These are phyloP conservation scores for Ilyonectria robusta DNA, from an alignment of 2,329 filamentous ascomycete species.

Conservation along the genomic window DNA sequence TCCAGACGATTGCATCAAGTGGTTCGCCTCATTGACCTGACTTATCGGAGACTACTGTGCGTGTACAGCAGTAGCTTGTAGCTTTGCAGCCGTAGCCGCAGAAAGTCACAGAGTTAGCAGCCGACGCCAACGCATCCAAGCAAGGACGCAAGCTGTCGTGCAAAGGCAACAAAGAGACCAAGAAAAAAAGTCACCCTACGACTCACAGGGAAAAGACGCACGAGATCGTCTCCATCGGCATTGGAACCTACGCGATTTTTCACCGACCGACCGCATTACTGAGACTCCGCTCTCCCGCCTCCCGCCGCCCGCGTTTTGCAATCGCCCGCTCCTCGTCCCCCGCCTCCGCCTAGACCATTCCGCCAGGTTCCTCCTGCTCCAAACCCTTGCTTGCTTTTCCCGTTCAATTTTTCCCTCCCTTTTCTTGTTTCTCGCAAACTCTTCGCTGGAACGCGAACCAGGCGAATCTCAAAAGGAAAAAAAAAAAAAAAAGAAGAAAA, in stretches of 20 bases:
- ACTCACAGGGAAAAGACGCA: slow-evolving; percentile 11
- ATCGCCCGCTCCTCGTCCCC: slow-evolving; percentile 21
- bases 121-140: slow-evolving; percentile 21
- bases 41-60: slow-evolving; percentile 25
- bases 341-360: slow-evolving; percentile 34
- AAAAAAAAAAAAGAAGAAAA: slow-evolving; percentile 7
- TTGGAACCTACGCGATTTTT: slow-evolving; percentile 24
- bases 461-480: slow-evolving; percentile 18
- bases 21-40: slow-evolving; percentile 24
- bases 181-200: slow-evolving; percentile 7
- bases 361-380: slow-evolving; percentile 15
- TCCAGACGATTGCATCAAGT: background rate
- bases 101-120: slow-evolving; percentile 2
- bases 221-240: slow-evolving; percentile 7
- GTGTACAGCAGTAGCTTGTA: slow-evolving; percentile 23
- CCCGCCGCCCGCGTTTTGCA: slow-evolving; percentile 2
- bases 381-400: slow-evolving; percentile 32
- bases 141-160: background rate
- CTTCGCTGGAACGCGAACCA: slow-evolving; percentile 11
- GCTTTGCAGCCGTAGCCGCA: slow-evolving; percentile 22
- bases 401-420: slow-evolving; percentile 21
- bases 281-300: slow-evolving; percentile 5
- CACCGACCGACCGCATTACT: slow-evolving; percentile 26
- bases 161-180: background rate
- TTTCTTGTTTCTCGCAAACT: slow-evolving; percentile 19